Percentiles rank a stretch among this genome's conserved stretches.
Conservation (phyloP, 305 asterid genomes). For the Fraxinus velutina region DNA sequence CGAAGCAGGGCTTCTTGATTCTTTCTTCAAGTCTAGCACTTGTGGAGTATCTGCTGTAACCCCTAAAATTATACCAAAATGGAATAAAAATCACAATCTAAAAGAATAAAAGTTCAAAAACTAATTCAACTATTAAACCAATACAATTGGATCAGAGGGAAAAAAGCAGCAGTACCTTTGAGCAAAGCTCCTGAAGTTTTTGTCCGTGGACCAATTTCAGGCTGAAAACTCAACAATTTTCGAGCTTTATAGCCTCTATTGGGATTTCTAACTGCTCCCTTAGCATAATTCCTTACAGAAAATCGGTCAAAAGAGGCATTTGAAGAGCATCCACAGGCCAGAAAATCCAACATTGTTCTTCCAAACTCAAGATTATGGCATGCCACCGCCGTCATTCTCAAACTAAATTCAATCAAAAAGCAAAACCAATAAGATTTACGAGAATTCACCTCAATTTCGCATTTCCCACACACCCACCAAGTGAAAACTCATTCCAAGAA, state of each 20-base stretch:
- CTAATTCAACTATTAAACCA: neutral
- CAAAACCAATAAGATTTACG: constrained; percentile 8
- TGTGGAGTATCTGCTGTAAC: neutral
- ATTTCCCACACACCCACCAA: constrained; percentile 23
- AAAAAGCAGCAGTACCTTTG: constrained; percentile 38
- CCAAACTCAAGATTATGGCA: constrained; percentile 62
- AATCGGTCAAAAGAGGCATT: constrained; percentile 43
- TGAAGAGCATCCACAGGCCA: constrained; percentile 68
- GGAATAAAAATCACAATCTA: neutral
- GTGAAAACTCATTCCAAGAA: neutral
- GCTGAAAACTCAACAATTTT: constrained; percentile 44
- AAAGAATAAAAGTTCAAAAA: neutral
- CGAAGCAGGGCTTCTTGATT: constrained; percentile 28
- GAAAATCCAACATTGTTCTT: constrained; percentile 50
- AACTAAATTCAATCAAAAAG: neutral
- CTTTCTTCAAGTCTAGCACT: constrained; percentile 32
- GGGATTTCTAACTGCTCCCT: constrained; percentile 41
- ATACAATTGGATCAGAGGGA: neutral
- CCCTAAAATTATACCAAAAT: neutral
- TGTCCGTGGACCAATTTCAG: constrained; percentile 50
- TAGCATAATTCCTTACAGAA: constrained; percentile 31
- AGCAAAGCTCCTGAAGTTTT: constrained; percentile 58
- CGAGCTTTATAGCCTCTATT: constrained; percentile 38
- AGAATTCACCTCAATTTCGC: constrained; percentile 41
- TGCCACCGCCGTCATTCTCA: constrained; percentile 62